Base-by-base conservation (phyloP, 352 stramenopile species). In the Globisporangium perplexum region DNA sequence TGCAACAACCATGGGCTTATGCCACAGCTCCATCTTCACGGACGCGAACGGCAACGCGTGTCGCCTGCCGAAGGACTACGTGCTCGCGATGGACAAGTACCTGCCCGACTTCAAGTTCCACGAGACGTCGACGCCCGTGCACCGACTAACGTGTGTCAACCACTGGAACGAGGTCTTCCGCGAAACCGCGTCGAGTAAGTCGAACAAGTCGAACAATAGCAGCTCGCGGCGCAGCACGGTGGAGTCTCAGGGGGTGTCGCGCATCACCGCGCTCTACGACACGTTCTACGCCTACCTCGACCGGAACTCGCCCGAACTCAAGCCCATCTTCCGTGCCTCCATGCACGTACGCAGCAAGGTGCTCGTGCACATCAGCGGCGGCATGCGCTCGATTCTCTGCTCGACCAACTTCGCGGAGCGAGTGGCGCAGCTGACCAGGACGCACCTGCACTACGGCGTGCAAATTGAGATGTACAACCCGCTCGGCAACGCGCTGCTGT, bases 391-490 rank as follows among this genome's bases (percentile, higher is more conserved):
- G 7, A 66, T 83, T n/a, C 59, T 82, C 6, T 48, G 56, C 2
- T 60, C 59, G 4, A 60, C 83, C 24, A 83, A 76, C 15, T 62
- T 97, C 20, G 72, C 75, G 4, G 68, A 87, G 26, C 66, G 86
- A 47, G 67, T 96, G 54, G 57, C 91, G n/a, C 57, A 60, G 50
- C 57, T 78, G 28, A 71, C 90, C 7, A 90, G 73, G 4, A 85
- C 76, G 1, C 89, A 89, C 36, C 72, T 97, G 24, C 88, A 74
- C 49, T 76, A 80, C 45, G 88, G 95, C 33, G 87, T 98, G 20
- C 64, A 96, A 18, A 60, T 86, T 28, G 79, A 95, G 33, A 75
- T 85, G 42, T 97, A 96, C 75, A 94, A 96, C 39, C 70, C 81
- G 15, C 66, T 98, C 15, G 90, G 95, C 3, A 82, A 90, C 45